phyloP scores from a whole-genome alignment of 768 basidiomycete species.

The Podaxis rugospora region DNA sequence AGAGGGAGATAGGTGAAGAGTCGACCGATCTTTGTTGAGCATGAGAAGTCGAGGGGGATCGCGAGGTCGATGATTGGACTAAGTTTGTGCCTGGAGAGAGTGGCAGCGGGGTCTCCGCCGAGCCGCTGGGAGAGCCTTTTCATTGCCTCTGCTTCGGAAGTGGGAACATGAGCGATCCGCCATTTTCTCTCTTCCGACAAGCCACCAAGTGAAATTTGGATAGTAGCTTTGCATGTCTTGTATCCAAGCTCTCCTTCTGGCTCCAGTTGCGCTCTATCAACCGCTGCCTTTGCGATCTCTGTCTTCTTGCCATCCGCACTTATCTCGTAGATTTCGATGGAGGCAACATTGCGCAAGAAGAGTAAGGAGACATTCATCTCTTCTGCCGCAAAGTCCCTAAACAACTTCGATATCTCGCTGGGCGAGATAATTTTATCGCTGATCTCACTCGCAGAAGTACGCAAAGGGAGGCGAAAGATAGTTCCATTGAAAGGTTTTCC shows the following conservation, averaged over 20 bases:
- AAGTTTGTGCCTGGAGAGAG: slow-evolving; percentile 38
- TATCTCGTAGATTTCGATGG: slow-evolving; percentile 38
- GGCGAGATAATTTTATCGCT: slow-evolving; percentile 27
- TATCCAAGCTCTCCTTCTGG: slow-evolving; percentile 11
- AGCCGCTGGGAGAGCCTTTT: slow-evolving; percentile 21
- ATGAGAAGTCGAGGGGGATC: slow-evolving; percentile 21
- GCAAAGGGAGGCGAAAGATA: slow-evolving; percentile 43
- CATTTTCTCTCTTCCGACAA: slow-evolving; percentile 22
- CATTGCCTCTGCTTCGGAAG: slow-evolving; percentile 21
- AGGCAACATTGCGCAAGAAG: slow-evolving; percentile 37
- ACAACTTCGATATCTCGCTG: slow-evolving; percentile 30
- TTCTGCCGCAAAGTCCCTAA: slow-evolving; percentile 34
- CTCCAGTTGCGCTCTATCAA: not conserved
- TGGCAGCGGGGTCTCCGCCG: slow-evolving; percentile 18
- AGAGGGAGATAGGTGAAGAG: slow-evolving; percentile 48
- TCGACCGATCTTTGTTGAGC: slow-evolving; percentile 23
- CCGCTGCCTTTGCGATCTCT: not conserved
- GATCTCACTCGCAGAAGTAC: slow-evolving; percentile 27
- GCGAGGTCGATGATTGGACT: slow-evolving; percentile 35
- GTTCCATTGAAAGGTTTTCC: slow-evolving; percentile 31
- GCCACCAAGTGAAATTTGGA: not conserved
- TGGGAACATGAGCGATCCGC: slow-evolving; percentile 29
- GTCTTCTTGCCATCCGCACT: slow-evolving; percentile 17
- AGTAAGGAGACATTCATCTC: slow-evolving; percentile 37
- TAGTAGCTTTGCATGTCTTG: slow-evolving; percentile 11